Base-by-base conservation (phyloP, 2,329 filamentous ascomycete genomes). In the Hymenoscyphus fraxineus region DNA sequence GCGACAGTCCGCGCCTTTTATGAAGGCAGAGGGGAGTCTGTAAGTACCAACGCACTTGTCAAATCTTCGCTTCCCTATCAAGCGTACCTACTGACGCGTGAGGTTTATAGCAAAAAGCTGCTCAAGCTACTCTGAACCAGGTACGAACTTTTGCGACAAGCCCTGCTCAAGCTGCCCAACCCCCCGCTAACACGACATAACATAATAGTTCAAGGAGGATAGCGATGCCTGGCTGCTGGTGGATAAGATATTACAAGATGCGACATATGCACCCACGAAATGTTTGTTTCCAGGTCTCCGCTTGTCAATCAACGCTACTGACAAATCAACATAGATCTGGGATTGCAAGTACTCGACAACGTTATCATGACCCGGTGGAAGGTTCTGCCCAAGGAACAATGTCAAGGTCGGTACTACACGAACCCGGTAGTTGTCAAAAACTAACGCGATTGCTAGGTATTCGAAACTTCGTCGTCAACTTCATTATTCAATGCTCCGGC, bases 281-380 rank as follows among this genome's bases (percentile, higher is more conserved):
- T 99, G 92, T 93, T 81, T 75, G 88, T 82, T 59, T 60, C 44
- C 22, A 63, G 32, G 41, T 10, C 22, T 54, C 47, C 19, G 9
- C 47, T 54, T n/a, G 19, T 27, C 19, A 27, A 12, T 54, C 19
- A n/a, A 22, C 44, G 22, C 60, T 64, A 64, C 62, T 72, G 64
- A 72, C 69, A 66, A 66, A 70, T 66, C 70, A 71, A 67, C 70
- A 69, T 73, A 96, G 92, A 96, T 78, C 84, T 99, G 74, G 95
- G 93, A 62, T 83, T 99, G 70, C 95, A 99, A 80, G 93, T 99
- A 70, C 87, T 99, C 69, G 95, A 99, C 81, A 93, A 92, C 86
- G 94, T 99, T 71, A 98, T 99, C 77, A 92, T 94, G 88, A 99
- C 95, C 71, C 89, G 95, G 82, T 99, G 95, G 96, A 99, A 97